phyloP scores from a whole-genome alignment of 495 filamentous ascomycete genomes.

The Xanthoparmelia taractica region DNA sequence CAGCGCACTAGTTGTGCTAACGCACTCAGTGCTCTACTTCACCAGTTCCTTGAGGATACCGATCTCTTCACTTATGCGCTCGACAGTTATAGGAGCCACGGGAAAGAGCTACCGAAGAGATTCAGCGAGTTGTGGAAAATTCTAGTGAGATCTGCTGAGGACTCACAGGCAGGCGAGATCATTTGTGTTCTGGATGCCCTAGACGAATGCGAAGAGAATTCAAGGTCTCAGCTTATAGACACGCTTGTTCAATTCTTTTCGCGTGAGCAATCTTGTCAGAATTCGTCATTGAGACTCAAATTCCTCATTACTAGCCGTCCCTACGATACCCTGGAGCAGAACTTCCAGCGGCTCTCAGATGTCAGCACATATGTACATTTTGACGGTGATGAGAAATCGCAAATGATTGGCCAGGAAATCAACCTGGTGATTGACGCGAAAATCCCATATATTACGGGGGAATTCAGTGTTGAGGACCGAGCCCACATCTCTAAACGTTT shows the following conservation, averaged over 20 bases:
- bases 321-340: slow-evolving; percentile 31
- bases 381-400: slow-evolving; percentile 33
- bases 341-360: slow-evolving; percentile 23
- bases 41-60: slow-evolving; percentile 36
- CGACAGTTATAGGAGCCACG: slow-evolving; percentile 27
- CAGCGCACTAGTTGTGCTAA: slow-evolving; percentile 29
- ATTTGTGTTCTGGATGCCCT: slow-evolving; percentile 43
- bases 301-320: slow-evolving; percentile 42
- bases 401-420: no score
- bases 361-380: slow-evolving; percentile 29
- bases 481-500: slow-evolving; percentile 26
- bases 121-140: slow-evolving; percentile 40
- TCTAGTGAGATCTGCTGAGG: slow-evolving; percentile 29
- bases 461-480: slow-evolving; percentile 14
- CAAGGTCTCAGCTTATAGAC: slow-evolving; percentile 24
- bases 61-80: slow-evolving; percentile 28
- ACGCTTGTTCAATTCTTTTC: slow-evolving; percentile 25
- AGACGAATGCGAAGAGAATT: slow-evolving; percentile 34
- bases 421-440: slow-evolving; percentile 33
- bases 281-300: slow-evolving; percentile 27
- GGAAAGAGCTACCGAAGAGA: slow-evolving; percentile 29
- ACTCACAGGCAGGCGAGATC: slow-evolving; percentile 36
- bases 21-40: slow-evolving; percentile 37
- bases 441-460: slow-evolving; percentile 21
- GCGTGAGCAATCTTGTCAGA: background rate